A percentile compares a stretch with the other conserved stretches of the same genome.
These are phyloP conservation scores for Nemania diffusa DNA, from an alignment of 2,329 filamentous ascomycete genomes.

Conservation along the genomic window DNA sequence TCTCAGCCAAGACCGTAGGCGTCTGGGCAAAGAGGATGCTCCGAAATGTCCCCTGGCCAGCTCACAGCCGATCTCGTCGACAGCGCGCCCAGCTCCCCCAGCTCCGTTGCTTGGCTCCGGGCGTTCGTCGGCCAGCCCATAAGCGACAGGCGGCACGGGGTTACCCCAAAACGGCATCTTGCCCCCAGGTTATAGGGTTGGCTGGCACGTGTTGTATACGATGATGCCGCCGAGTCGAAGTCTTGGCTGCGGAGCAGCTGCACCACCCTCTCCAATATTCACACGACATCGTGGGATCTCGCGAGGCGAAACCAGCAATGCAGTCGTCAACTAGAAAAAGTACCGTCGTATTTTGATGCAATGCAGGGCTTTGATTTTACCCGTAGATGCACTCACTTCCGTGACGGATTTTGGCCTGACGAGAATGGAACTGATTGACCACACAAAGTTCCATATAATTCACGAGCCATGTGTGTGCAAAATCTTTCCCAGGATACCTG, in stretches of 20 bases:
- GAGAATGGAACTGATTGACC: background rate
- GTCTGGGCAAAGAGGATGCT: background rate
- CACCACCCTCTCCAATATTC: background rate
- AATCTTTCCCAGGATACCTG: background rate
- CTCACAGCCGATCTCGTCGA: background rate
- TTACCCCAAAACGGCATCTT: constrained; percentile 5
- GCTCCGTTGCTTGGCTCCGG: constrained; percentile 13
- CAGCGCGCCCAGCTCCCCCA: background rate
- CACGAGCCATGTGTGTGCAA: too few relatives aligned
- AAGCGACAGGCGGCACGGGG: constrained; percentile 4
- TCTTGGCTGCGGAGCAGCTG: background rate
- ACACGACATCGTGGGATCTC: background rate
- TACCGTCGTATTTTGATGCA: too few relatives aligned
- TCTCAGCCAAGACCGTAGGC: background rate
- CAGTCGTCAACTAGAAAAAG: background rate
- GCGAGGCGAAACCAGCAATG: background rate
- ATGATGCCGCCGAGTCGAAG: background rate
- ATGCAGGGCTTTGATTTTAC: background rate
- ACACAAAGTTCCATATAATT: too few relatives aligned
- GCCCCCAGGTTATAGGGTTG: background rate
- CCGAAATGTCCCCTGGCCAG: background rate
- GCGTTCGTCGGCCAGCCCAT: constrained; percentile 11
- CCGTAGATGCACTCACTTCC: background rate
- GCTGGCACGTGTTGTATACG: background rate
- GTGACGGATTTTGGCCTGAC: background rate